Base-by-base conservation (phyloP, 2,329 filamentous ascomycete species). In the Exophiala sp. region DNA sequence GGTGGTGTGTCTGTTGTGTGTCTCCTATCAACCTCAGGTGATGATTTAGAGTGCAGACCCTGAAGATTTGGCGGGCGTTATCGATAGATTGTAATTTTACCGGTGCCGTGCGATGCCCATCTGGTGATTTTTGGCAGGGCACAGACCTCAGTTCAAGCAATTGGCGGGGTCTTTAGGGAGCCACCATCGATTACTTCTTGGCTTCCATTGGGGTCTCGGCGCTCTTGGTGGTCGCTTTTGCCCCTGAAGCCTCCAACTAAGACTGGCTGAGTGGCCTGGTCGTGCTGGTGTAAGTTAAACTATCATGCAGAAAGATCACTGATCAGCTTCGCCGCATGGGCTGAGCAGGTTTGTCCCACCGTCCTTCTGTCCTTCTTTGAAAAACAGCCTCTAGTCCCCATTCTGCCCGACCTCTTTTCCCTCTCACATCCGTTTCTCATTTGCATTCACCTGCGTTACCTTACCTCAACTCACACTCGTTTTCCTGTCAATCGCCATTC, bases 81-180 rank as follows among this genome's bases (percentile, higher is more conserved):
- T 54, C 52, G 52, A 54, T 54, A 54, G 24, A 29, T 32, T 33
- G 52, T 47, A 54, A 54, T 54, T 49, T 54, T 36, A 47, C n/a
- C 36, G 36, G 36, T 36, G 40, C n/a, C 36, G 36, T 20, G 29
- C 39, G n/a, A 29, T 29, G 24, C 24, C 32, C 36, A 39, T 48
- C 46, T 48, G 36, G n/a, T 41, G 9, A 39, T 52, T 32, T 43
- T 41, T 24, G 44, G 39, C 39, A 32, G 33, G 21, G 38, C 38
- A 40, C 44, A 44, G 36, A 45, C 35, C 12, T 35, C 36, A 9
- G 3, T 9, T 20, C 2, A 7, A 47, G 35, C 20, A 24, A 18
- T 29, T 20, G 10, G 14, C 36, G 29, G 42, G 39, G 14, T 20
- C 10, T 52, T 35, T 11, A 21, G 32, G n/a, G 21, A 40, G 11